Base-by-base conservation (phyloP, 2,329 filamentous ascomycete genomes). In the Tolypocladium amazonense region DNA sequence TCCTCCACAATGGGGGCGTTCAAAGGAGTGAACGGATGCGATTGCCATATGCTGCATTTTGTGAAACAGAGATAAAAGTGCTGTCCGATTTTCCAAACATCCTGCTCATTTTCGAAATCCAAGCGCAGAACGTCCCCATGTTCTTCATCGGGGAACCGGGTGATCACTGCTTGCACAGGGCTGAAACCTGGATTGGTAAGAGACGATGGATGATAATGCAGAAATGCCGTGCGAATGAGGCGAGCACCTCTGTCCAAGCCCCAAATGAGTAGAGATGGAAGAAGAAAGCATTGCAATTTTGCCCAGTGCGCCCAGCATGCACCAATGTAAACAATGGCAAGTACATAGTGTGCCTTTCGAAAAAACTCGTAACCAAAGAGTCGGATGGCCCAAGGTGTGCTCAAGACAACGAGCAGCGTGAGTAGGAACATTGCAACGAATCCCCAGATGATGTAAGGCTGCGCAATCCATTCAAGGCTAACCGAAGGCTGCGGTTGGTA, bases 351-450 rank as follows among this genome's bases (percentile, higher is more conserved):
- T 0, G 82, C 75, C 69, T 90, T 90, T 62, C 88, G 81, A 77
- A 92, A 92, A 72, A 88, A 85, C 66, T 92, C 89, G 70, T 92
- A 90, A 3, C 89, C 89, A 0, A 87, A 90, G 56, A 80, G 72
- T 11, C 80, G 78, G 60, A 91, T 88, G 0, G 79, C 85, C 67
- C 71, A 75, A 1, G 74, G 72, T 0, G 78, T 80, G 61, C 85
- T 86, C 58, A 88, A 75, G 6, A 85, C 67, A 60, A 85, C 81
- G 1, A 91, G 72, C 18, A 88, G 71, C 0, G 83, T 77, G 0
- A 91, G 72, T 6, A 91, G 71, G 6, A 81, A 75, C 75, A 89
- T 83, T 11, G 88, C 88, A 2, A 89, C 82, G 54, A 88, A 72
- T 2, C 89, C 89, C 82, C 88, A 91, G 61, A 90, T 79, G 59